phyloP scores from a whole-genome alignment of 352 stramenopile genomes.

The Phytophthora colocasiae region DNA sequence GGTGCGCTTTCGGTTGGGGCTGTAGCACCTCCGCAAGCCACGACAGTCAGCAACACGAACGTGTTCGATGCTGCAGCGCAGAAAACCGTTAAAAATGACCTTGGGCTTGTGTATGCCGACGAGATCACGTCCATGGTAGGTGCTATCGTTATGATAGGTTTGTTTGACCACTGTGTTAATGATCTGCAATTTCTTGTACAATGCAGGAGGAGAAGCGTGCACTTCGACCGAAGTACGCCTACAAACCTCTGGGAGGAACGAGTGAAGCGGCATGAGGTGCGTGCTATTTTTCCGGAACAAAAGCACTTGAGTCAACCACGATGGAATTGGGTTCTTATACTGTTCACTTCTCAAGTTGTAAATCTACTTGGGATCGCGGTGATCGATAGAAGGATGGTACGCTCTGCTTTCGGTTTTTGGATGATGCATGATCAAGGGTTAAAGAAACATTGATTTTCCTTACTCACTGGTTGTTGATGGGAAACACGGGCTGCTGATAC shows the following conservation, averaged over 20 bases:
- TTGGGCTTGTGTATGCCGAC: constrained; percentile 64
- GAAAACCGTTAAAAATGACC: constrained; percentile 42
- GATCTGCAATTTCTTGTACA: neutral
- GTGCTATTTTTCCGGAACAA: constrained; percentile 5
- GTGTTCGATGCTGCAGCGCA: constrained; percentile 38
- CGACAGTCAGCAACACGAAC: constrained; percentile 38
- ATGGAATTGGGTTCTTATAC: constrained; percentile 3
- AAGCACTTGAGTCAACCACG: neutral
- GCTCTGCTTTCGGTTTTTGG: constrained; percentile 29
- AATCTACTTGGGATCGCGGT: constrained; percentile 1
- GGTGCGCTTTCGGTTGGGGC: constrained; percentile 5
- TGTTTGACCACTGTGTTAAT: too few species aligned
- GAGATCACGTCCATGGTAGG: constrained; percentile 68
- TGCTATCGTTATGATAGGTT: neutral
- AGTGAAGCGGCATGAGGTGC: constrained; percentile 24
- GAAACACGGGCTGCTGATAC: constrained; percentile 8
- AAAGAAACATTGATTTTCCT: constrained; percentile 51
- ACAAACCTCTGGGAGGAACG: constrained; percentile 45
- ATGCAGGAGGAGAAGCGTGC: constrained; percentile 82
- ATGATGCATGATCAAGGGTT: constrained; percentile 30
- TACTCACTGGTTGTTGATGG: constrained; percentile 37
- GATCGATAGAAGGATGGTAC: constrained; percentile 35
- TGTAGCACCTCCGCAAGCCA: constrained; percentile 1
- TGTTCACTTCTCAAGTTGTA: constrained; percentile 4
- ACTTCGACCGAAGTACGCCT: constrained; percentile 78